These are phyloP conservation scores for Rosa multiflora DNA, from an alignment of 306 rosid species.

Conservation along the genomic window DNA sequence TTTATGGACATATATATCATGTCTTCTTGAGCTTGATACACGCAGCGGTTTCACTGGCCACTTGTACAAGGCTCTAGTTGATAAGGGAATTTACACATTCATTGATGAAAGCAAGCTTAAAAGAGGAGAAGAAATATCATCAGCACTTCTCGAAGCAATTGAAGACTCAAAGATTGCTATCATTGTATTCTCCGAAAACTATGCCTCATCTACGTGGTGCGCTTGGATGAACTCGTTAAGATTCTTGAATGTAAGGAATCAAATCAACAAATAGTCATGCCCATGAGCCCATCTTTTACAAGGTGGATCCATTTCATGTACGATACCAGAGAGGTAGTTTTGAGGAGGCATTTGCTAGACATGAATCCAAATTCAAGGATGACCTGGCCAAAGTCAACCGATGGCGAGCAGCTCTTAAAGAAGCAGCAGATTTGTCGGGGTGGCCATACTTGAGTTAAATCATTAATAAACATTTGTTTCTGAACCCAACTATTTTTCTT, in stretches of 20 bases:
- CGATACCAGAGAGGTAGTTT: background rate
- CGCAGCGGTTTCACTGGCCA: background rate
- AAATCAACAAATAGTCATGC: background rate
- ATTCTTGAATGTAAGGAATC: background rate
- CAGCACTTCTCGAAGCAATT: background rate
- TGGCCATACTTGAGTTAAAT: no score
- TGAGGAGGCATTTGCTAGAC: background rate
- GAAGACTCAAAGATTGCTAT: background rate
- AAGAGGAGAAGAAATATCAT: background rate
- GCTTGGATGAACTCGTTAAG: background rate
- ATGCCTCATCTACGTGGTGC: background rate
- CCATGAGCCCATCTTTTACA: background rate
- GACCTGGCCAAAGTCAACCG: background rate
- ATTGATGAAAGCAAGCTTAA: background rate
- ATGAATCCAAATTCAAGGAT: background rate
- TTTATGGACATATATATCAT: background rate
- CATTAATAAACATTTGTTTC: no score
- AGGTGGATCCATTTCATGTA: background rate
- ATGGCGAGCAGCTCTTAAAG: background rate
- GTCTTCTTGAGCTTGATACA: background rate
- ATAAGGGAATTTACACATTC: background rate
- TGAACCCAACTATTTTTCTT: no score
- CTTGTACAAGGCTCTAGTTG: background rate
- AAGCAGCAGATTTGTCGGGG: background rate
- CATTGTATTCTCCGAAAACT: background rate